These are phyloP conservation scores for Colletotrichum sansevieriae DNA, from an alignment of 2,329 filamentous ascomycete genomes.

Conservation along the genomic window DNA sequence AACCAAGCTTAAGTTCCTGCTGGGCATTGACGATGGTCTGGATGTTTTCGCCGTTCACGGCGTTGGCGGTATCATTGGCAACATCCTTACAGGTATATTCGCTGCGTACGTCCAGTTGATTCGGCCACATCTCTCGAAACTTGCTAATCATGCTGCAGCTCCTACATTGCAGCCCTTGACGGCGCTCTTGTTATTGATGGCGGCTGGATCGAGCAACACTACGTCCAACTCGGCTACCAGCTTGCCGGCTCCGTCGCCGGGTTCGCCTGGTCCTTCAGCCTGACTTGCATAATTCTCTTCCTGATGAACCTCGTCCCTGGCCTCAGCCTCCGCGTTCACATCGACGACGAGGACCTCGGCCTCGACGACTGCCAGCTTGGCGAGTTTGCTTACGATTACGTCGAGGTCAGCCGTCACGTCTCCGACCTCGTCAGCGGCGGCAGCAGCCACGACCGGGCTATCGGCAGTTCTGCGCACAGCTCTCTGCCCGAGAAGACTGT, in stretches of 20 bases:
- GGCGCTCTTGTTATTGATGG: slow-evolving; percentile 70
- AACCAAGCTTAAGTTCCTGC: slow-evolving; percentile 82
- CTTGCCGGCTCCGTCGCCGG: slow-evolving; percentile 75
- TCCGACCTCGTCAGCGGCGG: slow-evolving; percentile 49
- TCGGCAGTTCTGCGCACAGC: slow-evolving; percentile 39
- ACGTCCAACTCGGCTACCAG: slow-evolving; percentile 78
- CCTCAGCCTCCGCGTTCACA: slow-evolving; percentile 74
- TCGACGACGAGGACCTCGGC: slow-evolving; percentile 77
- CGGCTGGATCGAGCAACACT: slow-evolving; percentile 80
- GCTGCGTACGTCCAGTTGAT: slow-evolving; percentile 66
- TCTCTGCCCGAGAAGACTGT: slow-evolving; percentile 42
- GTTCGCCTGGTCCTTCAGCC: slow-evolving; percentile 74
- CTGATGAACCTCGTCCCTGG: slow-evolving; percentile 79
- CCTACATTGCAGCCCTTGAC: slow-evolving; percentile 81
- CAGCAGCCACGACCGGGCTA: slow-evolving; percentile 24
- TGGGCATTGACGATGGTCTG: slow-evolving; percentile 87
- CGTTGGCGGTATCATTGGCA: slow-evolving; percentile 84
- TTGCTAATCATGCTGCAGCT: slow-evolving; percentile 52
- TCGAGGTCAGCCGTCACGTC: slow-evolving; percentile 77
- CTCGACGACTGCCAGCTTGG: slow-evolving; percentile 82
- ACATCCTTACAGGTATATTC: slow-evolving; percentile 83
- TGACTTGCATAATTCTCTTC: slow-evolving; percentile 78
- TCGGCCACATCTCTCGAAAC: slow-evolving; percentile 1
- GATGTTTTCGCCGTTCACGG: slow-evolving; percentile 94
- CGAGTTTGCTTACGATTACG: slow-evolving; percentile 88